Evolutionary conservation across 306 rosid genomes (phyloP).

Genomic region (Macrotyloma uniflorum): DNA sequence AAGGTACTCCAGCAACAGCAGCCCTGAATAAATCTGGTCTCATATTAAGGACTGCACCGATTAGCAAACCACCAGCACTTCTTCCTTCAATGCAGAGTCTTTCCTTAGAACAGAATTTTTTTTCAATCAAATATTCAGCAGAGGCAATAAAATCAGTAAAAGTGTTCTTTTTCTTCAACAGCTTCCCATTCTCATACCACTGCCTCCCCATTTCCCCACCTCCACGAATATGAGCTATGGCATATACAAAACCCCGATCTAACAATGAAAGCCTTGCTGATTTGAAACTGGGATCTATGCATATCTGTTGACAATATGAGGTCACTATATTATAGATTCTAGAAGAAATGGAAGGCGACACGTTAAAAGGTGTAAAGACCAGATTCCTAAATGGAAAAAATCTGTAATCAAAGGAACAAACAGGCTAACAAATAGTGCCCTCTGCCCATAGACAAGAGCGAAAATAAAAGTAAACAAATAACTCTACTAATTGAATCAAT

Average conservation of each 20-base stretch:
- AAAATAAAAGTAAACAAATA: slow-evolving; percentile 7
- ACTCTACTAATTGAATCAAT: neutral
- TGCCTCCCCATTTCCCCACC: slow-evolving; percentile 99
- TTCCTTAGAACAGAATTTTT: slow-evolving; percentile 75
- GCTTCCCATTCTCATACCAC: slow-evolving; percentile 97
- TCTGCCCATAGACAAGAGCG: slow-evolving; percentile 10
- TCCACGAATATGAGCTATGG: slow-evolving; percentile 91
- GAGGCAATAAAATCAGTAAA: slow-evolving; percentile 90
- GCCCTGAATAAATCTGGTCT: slow-evolving; percentile 96
- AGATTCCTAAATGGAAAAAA: slow-evolving; percentile 27
- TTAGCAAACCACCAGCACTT: slow-evolving; percentile 96
- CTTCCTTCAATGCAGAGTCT: slow-evolving; percentile 81
- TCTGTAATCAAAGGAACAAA: slow-evolving; percentile 25
- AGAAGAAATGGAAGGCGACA: neutral
- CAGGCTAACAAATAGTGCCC: slow-evolving; percentile 10
- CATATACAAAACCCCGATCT: slow-evolving; percentile 87
- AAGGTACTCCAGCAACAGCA: slow-evolving; percentile 94
- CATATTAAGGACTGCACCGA: slow-evolving; percentile 97
- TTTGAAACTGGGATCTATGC: slow-evolving; percentile 79
- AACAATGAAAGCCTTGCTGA: slow-evolving; percentile 82
- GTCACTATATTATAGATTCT: slow-evolving; percentile 27
- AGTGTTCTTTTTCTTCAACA: slow-evolving; percentile 83
- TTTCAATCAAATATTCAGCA: slow-evolving; percentile 83
- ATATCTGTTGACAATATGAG: slow-evolving; percentile 52
- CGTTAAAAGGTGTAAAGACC: neutral